Evolutionary conservation across 148 eudicot genomes (phyloP), one percentile per base, ranked within the genome.

Genomic region (Cornus suecica): DNA sequence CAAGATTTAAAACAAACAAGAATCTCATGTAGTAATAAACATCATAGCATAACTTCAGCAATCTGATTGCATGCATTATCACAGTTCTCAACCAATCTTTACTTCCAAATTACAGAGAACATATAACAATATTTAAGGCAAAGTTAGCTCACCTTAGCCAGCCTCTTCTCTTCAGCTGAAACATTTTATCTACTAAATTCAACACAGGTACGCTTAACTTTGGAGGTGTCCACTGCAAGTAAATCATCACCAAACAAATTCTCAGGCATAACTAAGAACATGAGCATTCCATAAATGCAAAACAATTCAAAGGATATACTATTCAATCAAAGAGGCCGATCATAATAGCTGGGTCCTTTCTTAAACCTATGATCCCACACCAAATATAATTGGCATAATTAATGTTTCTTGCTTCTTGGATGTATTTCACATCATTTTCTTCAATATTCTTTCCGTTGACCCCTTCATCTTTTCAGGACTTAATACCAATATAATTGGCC

Each of bases 211-310:
- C 89, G 63, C 88, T 88, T 67, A 95, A 83, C 80, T 95, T 95
- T 41, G 99, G 99, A 24, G 99, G 97, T 8, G 97, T 80, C 99
- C 99, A 95, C 97, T 92, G 92, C 93, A 90, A 83, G 45, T 61
- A 77, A 76, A 80, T 26, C 54, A 72, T 3, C 56, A 77, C 34
- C 65, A 14, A 69, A n/a, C 27, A 58, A 56, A 68, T 34, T 37
- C 29, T 76, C 7, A 74, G 71, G 8, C 23, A 73, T 42, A 41
- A 65, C 15, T 48, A 48, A 63, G 24, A 64, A 56, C 20, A 61
- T 48, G 63, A 10, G 71, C 0, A 71, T 70, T 76, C 69, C 75
- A 72, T 28, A 54, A 74, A 37, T 20, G 31, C 42, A 37, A 26
- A 54, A 60, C 41, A n/a, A 66, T 32, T 31, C 31, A 61, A 61